These are phyloP conservation scores for Plantago elongata DNA, from an alignment of 257 asterid species.

Conservation along the genomic window DNA sequence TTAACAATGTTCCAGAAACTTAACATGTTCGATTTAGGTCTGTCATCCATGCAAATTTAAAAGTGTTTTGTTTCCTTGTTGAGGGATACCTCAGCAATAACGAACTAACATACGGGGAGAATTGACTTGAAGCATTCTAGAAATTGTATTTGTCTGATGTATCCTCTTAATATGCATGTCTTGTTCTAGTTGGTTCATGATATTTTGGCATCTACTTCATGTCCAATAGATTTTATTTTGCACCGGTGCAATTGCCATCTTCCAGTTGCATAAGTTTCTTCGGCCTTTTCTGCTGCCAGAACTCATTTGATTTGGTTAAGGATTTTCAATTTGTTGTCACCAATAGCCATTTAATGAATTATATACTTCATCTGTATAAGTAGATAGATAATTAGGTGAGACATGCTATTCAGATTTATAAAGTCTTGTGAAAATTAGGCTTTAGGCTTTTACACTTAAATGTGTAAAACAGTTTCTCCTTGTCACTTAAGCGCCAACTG, in stretches of 20 bases:
- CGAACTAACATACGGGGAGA: background rate
- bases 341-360: no score
- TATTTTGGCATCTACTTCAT: conserved; percentile 9
- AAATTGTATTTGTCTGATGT: conserved; percentile 6
- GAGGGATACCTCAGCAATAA: background rate
- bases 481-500: no score
- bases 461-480: no score
- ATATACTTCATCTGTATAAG: no score
- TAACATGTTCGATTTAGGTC: no score
- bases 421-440: no score
- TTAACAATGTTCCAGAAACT: no score
- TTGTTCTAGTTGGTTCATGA: conserved; percentile 15
- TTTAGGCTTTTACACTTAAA: no score
- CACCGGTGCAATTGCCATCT: no score
- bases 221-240: background rate
- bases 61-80: background rate
- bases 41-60: no score
- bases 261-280: conserved; percentile 1
- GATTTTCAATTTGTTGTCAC: background rate
- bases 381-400: no score
- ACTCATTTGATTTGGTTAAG: background rate
- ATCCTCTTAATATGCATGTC: conserved; percentile 11
- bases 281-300: background rate
- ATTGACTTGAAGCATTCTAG: background rate
- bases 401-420: no score